Conservation (phyloP, 2,329 filamentous ascomycete species). For the Talaromyces albobiverticillius region DNA sequence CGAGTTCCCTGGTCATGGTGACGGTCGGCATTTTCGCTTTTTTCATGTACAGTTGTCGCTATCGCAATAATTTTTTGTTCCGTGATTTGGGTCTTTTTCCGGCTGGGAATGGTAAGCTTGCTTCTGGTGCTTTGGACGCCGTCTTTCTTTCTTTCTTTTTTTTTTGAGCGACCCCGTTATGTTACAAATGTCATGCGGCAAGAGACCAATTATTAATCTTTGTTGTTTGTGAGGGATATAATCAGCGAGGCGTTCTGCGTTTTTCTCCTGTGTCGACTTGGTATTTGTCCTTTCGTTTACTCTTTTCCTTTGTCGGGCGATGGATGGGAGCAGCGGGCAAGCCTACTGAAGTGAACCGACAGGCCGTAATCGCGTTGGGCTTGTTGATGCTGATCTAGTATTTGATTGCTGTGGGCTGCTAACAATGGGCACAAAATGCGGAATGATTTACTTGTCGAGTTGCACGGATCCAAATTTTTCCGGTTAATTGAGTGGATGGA, state of each 20-base stretch:
- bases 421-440: not conserved
- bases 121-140: slow-evolving; percentile 1
- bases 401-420: slow-evolving; percentile 5
- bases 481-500: not conserved
- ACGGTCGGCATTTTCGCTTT: slow-evolving; percentile 26
- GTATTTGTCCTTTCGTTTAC: not conserved
- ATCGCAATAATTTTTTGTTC: not conserved
- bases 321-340: not conserved
- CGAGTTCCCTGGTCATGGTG: slow-evolving; percentile 28
- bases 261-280: not conserved
- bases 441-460: not conserved
- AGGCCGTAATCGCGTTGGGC: slow-evolving; percentile 5
- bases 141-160: not conserved
- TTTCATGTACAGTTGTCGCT: slow-evolving; percentile 5
- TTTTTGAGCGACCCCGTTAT: slow-evolving; percentile 12
- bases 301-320: not conserved
- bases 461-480: not conserved
- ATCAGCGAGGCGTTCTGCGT: slow-evolving; percentile 20
- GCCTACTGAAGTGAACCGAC: not conserved
- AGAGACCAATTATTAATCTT: slow-evolving; percentile 1
- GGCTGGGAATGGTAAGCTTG: not conserved
- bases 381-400: not conserved
- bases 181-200: slow-evolving; percentile 6
- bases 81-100: not conserved
- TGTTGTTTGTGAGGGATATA: slow-evolving; percentile 4